Base-by-base conservation (phyloP, 352 stramenopile species). In the Phytophthora kernoviae region DNA sequence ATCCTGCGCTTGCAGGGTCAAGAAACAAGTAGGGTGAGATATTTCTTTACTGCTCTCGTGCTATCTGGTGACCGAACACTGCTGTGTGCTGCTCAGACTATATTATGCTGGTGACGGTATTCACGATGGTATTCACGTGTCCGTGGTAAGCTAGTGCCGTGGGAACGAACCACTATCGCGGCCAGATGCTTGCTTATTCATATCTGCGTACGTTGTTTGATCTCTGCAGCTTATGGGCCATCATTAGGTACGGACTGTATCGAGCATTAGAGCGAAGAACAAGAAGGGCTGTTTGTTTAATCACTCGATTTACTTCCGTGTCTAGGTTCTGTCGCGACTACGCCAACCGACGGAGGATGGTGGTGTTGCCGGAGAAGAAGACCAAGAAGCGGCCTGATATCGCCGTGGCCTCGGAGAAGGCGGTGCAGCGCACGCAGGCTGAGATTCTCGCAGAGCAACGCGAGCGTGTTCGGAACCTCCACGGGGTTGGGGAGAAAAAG, bases 81-180 rank as follows among this genome's bases (percentile, higher is more conserved):
- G 2, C 2, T 40, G 21, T 34, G 10, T 41, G 10, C 41, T 36
- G 15, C 18, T 1, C 40, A 92, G 79, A 85, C 55, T 81, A 72
- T 62, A 91, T 90, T 42, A 87, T 94, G 79, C 57, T 90, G 37
- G 70, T 88, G 22, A 87, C 81, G 14, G 76, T 92, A 33, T 94
- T 85, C 69, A 89, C 81, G 5, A 87, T 94, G 81, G 82, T 88
- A 24, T 90, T 91, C 68, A 91, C 85, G 12, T 94, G 81, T 57
- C 85, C 85, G 8, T 92, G 82, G 81, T 91, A 71, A 21, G 68
- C 33, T 39, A 39, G 4, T 39, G 10, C 10, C 9, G 14, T 39
- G 33, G 33, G 33, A 12, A 8, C 30, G 17, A 40, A 18, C 18
- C 21, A 1, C 54, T 24, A 32, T 42, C 1, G 4, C 11, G 30